These are phyloP conservation scores for Populus hybrid DNA, from an alignment of 441 rosid genomes.

Conservation along the genomic window DNA sequence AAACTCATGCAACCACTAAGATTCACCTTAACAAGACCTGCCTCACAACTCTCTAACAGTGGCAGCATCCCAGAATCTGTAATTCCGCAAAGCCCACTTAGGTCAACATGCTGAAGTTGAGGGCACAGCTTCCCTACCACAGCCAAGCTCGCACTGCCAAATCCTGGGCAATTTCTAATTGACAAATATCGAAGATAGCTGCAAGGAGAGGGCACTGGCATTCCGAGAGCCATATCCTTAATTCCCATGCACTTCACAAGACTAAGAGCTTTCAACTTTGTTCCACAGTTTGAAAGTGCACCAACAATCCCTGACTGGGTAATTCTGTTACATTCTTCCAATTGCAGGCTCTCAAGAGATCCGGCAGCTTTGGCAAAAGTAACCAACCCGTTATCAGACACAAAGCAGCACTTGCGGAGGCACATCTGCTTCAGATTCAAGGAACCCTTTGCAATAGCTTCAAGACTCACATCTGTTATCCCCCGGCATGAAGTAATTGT, in stretches of 20 bases:
- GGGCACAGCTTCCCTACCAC: slow-evolving; percentile 73
- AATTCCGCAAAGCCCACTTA: slow-evolving; percentile 61
- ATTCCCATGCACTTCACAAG: slow-evolving; percentile 76
- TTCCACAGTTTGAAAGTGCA: slow-evolving; percentile 50
- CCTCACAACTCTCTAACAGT: slow-evolving; percentile 60
- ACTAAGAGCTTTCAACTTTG: slow-evolving; percentile 63
- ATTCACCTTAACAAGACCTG: slow-evolving; percentile 73
- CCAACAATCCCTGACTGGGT: slow-evolving; percentile 61
- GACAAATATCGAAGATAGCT: slow-evolving; percentile 60
- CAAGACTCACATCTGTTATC: slow-evolving; percentile 75
- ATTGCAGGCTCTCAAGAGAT: slow-evolving; percentile 76
- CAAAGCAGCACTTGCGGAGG: slow-evolving; percentile 70
- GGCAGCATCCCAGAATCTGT: slow-evolving; percentile 78
- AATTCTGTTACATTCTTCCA: slow-evolving; percentile 84
- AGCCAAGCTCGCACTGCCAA: slow-evolving; percentile 72
- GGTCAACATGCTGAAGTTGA: slow-evolving; percentile 71
- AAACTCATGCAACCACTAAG: slow-evolving; percentile 68
- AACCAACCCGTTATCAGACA: slow-evolving; percentile 76
- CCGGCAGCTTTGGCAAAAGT: slow-evolving; percentile 58
- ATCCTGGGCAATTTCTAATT: slow-evolving; percentile 74
- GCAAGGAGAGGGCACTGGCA: slow-evolving; percentile 42
- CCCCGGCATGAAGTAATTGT: slow-evolving; percentile 71
- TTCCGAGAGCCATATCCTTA: slow-evolving; percentile 46
- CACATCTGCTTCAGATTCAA: slow-evolving; percentile 69
- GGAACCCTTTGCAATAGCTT: slow-evolving; percentile 76